These are phyloP conservation scores for Paramarasmius palmivorus DNA, from an alignment of 1,284 basidiomycete species.

Conservation along the genomic window DNA sequence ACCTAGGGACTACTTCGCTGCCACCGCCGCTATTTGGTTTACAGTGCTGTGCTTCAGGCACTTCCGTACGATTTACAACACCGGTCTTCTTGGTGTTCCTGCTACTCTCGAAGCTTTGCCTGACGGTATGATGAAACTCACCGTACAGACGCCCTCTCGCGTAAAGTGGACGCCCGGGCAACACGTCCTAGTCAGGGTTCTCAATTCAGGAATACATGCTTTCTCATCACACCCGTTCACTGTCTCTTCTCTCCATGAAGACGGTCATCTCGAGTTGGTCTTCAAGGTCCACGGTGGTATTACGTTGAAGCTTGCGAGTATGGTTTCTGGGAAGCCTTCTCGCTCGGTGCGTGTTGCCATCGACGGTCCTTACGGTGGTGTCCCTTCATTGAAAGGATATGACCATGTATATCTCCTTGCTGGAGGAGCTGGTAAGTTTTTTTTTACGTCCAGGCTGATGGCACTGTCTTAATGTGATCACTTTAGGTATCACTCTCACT, in stretches of 20 bases:
- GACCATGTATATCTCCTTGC: conserved; percentile 36
- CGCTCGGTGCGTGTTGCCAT: conserved; percentile 29
- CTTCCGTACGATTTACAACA: conserved; percentile 31
- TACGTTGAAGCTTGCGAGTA: conserved; percentile 25
- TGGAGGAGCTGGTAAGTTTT: conserved; percentile 38
- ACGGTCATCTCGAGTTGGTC: conserved; percentile 25
- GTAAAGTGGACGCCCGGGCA: conserved; percentile 40
- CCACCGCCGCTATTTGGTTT: conserved; percentile 33
- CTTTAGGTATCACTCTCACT: conserved; percentile 29
- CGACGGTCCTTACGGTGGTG: conserved; percentile 42
- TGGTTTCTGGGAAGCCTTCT: conserved; percentile 16
- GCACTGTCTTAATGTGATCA: not conserved
- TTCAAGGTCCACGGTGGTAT: conserved; percentile 30
- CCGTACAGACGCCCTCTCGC: conserved; percentile 25
- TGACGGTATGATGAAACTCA: conserved; percentile 32
- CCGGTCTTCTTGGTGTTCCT: conserved; percentile 23
- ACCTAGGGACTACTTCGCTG: conserved; percentile 37
- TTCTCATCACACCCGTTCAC: conserved; percentile 43
- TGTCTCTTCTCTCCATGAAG: conserved; percentile 29
- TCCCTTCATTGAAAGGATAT: conserved; percentile 28
- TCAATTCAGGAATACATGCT: conserved; percentile 23
- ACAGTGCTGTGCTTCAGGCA: conserved; percentile 31
- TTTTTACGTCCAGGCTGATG: no score
- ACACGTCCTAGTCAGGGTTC: conserved; percentile 42
- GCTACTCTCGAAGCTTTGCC: conserved; percentile 31